phyloP scores from a whole-genome alignment of 169 alveolate species.

The Toxoplasma gondii region DNA sequence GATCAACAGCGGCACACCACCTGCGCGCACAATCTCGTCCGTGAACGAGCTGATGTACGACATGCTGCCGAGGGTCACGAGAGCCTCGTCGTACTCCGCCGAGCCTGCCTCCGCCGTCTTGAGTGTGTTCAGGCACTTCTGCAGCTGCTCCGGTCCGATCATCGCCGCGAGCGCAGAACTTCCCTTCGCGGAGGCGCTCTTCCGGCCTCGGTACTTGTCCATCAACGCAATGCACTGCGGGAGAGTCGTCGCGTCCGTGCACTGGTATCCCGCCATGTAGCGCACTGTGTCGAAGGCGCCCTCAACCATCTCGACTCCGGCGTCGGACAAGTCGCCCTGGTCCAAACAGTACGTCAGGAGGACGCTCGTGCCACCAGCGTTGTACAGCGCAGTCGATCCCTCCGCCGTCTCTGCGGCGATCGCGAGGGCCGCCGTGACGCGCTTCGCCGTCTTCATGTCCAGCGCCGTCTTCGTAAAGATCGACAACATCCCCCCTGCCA shows the following conservation, averaged over 20 bases:
- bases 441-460: slow-evolving; percentile 71
- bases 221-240: slow-evolving; percentile 63
- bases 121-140: slow-evolving; percentile 85
- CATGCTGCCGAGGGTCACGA: slow-evolving; percentile 87
- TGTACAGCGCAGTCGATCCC: slow-evolving; percentile 74
- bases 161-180: slow-evolving; percentile 88
- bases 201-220: slow-evolving; percentile 66
- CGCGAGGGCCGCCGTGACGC: slow-evolving; percentile 73
- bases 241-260: slow-evolving; percentile 49
- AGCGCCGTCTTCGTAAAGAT: slow-evolving; percentile 71
- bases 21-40: slow-evolving; percentile 89
- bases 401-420: slow-evolving; percentile 75
- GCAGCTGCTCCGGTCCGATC: slow-evolving; percentile 87
- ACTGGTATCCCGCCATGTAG: slow-evolving; percentile 58
- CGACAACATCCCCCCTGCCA: slow-evolving; percentile 74
- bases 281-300: slow-evolving; percentile 57
- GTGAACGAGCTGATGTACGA: slow-evolving; percentile 90
- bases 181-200: slow-evolving; percentile 80
- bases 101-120: slow-evolving; percentile 84
- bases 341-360: slow-evolving; percentile 60
- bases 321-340: slow-evolving; percentile 65
- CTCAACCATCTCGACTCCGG: slow-evolving; percentile 62
- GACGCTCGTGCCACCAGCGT: slow-evolving; percentile 71
- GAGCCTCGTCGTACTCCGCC: slow-evolving; percentile 89
- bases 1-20: slow-evolving; percentile 87